A percentile compares a stretch with the other conserved stretches of the same genome.
These are phyloP conservation scores for Takashimella koratensis DNA, from an alignment of 1,284 basidiomycete species.

Conservation along the genomic window DNA sequence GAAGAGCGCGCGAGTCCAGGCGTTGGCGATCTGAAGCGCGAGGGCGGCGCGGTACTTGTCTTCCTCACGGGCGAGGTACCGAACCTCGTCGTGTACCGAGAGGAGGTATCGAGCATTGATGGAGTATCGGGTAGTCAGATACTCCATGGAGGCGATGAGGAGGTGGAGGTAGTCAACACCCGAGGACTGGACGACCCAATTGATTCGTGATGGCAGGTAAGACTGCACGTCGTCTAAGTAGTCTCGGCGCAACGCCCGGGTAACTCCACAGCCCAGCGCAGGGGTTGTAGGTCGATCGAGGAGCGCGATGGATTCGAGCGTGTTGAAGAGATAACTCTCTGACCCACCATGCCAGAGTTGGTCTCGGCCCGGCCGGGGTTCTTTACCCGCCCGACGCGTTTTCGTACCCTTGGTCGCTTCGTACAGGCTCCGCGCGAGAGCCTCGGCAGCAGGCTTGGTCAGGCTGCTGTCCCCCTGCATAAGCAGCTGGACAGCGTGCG, in stretches of 20 bases:
- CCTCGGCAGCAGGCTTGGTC: slow-evolving; percentile 71
- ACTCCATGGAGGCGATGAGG: slow-evolving; percentile 90
- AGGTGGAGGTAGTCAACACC: slow-evolving; percentile 98
- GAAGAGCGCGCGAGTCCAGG: slow-evolving; percentile 93
- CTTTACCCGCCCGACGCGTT: slow-evolving; percentile 55
- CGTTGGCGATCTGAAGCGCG: slow-evolving; percentile 92
- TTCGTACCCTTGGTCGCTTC: slow-evolving; percentile 91
- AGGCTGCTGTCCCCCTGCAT: slow-evolving; percentile 82
- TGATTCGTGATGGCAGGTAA: slow-evolving; percentile 95
- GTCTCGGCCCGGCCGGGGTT: slow-evolving; percentile 18
- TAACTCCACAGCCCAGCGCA: slow-evolving; percentile 90
- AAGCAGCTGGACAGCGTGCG: slow-evolving; percentile 84
- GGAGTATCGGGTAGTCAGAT: slow-evolving; percentile 74
- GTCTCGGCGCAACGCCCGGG: slow-evolving; percentile 82
- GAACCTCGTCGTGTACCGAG: slow-evolving; percentile 95
- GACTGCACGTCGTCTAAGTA: slow-evolving; percentile 66
- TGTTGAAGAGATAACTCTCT: slow-evolving; percentile 99
- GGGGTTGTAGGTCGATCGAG: slow-evolving; percentile 84
- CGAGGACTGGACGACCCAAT: slow-evolving; percentile 99
- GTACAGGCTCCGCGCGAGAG: slow-evolving; percentile 81
- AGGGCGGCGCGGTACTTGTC: slow-evolving; percentile 85
- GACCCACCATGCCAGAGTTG: slow-evolving; percentile 93
- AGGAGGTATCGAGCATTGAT: slow-evolving; percentile 93
- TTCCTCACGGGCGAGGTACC: slow-evolving; percentile 84
- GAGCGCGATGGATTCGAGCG: slow-evolving; percentile 90